Conservation (phyloP, 2,329 filamentous ascomycete genomes). For the Arthrobotrys pseudoclavata region DNA sequence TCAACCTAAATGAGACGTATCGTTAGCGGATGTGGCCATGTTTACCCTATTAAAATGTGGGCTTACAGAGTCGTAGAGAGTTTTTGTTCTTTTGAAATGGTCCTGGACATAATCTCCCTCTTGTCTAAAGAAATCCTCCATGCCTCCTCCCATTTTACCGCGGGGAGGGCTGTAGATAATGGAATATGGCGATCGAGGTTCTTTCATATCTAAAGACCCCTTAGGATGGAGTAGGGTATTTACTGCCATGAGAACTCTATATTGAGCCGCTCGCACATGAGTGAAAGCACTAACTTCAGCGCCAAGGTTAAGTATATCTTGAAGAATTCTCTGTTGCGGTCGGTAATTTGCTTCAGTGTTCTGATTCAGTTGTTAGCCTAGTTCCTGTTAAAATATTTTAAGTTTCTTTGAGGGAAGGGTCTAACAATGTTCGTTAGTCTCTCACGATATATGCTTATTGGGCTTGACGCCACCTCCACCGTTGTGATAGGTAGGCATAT, state of each 20-base stretch:
- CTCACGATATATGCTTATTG: constrained; percentile 31
- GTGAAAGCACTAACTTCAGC: constrained; percentile 18
- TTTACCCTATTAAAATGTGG: background rate
- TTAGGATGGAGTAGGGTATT: constrained; percentile 32
- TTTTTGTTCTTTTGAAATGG: background rate
- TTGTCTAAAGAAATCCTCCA: constrained; percentile 3
- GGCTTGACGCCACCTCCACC: background rate
- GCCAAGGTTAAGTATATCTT: constrained; percentile 14
- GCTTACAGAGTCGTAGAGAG: background rate
- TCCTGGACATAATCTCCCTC: constrained; percentile 3
- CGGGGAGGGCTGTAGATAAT: background rate
- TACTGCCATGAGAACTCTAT: constrained; percentile 6
- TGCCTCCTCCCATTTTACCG: constrained; percentile 11
- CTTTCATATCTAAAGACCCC: constrained; percentile 30
- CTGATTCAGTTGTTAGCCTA: constrained; percentile 14
- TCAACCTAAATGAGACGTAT: constrained; percentile 31
- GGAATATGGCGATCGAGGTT: background rate
- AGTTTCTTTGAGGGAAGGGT: background rate
- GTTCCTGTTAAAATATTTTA: background rate
- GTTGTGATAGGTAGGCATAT: constrained; percentile 18
- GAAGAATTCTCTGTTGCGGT: constrained; percentile 28
- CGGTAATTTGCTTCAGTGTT: constrained; percentile 23
- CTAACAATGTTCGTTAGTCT: constrained; percentile 24
- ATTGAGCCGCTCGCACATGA: constrained; percentile 1
- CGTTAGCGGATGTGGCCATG: background rate